These are phyloP conservation scores for Emericellopsis cladophorae DNA, from an alignment of 2,329 filamentous ascomycete species.

Conservation along the genomic window DNA sequence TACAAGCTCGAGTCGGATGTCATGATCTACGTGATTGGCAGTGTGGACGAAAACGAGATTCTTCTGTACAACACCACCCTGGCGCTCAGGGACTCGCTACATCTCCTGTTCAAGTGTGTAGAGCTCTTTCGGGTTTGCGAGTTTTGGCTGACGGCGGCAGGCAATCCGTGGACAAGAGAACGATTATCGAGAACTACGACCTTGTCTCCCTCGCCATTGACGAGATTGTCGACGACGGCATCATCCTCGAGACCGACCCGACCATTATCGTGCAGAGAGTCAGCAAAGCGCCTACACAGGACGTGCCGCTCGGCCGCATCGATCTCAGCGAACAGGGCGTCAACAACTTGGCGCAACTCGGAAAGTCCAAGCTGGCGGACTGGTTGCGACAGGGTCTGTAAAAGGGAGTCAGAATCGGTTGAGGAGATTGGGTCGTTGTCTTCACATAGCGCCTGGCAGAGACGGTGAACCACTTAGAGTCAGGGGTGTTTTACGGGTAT, in stretches of 20 bases:
- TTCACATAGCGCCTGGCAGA: not conserved
- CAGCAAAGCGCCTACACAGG: slow-evolving; percentile 80
- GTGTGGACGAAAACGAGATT: slow-evolving; percentile 91
- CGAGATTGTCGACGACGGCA: slow-evolving; percentile 89
- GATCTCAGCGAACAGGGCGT: slow-evolving; percentile 93
- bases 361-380: slow-evolving; percentile 82
- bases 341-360: slow-evolving; percentile 86
- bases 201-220: slow-evolving; percentile 87
- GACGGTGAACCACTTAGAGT: too few species aligned
- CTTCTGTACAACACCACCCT: slow-evolving; percentile 90
- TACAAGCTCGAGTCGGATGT: slow-evolving; percentile 98
- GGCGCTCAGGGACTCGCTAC: slow-evolving; percentile 79
- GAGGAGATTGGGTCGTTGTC: not conserved
- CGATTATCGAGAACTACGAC: slow-evolving; percentile 97
- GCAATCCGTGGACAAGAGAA: slow-evolving; percentile 94
- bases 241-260: slow-evolving; percentile 94
- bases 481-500: slow-evolving; percentile 1
- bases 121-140: not conserved
- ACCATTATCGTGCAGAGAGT: slow-evolving; percentile 88
- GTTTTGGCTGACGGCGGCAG: slow-evolving; percentile 27
- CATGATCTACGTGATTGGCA: slow-evolving; percentile 88
- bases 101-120: slow-evolving; percentile 79
- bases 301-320: slow-evolving; percentile 85
- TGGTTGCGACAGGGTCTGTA: slow-evolving; percentile 76
- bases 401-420: slow-evolving; percentile 7